Evolutionary conservation across 2,329 filamentous ascomycete species (phyloP).

Genomic region (Cadophora sp.): DNA sequence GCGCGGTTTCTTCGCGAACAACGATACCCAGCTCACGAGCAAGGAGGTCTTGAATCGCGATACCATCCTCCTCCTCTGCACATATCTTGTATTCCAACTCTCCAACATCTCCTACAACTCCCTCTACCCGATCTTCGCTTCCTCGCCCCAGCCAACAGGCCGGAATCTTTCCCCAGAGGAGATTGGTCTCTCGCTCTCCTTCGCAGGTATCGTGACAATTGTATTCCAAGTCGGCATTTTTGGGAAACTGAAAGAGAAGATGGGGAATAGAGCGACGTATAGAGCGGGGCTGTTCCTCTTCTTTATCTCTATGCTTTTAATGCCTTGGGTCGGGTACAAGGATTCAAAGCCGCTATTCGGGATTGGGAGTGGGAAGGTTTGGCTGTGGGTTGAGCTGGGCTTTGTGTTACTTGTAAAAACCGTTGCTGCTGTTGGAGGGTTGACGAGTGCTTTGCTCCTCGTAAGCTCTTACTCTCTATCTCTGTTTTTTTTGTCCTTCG

Average conservation of each 20-base stretch:
- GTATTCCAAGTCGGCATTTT: constrained; percentile 89
- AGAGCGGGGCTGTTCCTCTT: constrained; percentile 79
- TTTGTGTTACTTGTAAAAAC: constrained; percentile 86
- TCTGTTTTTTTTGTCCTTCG: not conserved
- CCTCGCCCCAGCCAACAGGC: constrained; percentile 76
- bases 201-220: constrained; percentile 86
- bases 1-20: constrained; percentile 51
- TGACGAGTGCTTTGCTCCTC: constrained; percentile 88
- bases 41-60: constrained; percentile 77
- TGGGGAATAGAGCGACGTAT: constrained; percentile 89
- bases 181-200: constrained; percentile 84
- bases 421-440: constrained; percentile 85
- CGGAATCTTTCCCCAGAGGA: constrained; percentile 77
- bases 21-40: constrained; percentile 55
- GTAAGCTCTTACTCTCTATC: constrained; percentile 57
- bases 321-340: constrained; percentile 88
- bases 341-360: constrained; percentile 63
- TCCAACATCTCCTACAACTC: constrained; percentile 96
- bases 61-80: constrained; percentile 80
- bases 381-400: constrained; percentile 84
- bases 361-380: constrained; percentile 66
- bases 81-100: constrained; percentile 92
- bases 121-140: constrained; percentile 91
- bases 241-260: constrained; percentile 74
- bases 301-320: constrained; percentile 80